Evolutionary conservation across 176 grass and related monocot species (phyloP).

Genomic region (Triticum aestivum): IWGSC_CS_RefSeq_v2.1 NC_057798.1:129409859-129410358

Average conservation of each 20-base stretch:
- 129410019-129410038: constrained; percentile 26
- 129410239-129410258: rapidly evolving
- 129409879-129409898: not conserved
- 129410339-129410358: not conserved
- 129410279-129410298: not conserved
- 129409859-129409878: too few relatives aligned
- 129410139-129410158: constrained; percentile 23
- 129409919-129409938: not conserved
- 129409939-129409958: not conserved
- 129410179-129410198: constrained; percentile 39
- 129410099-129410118: constrained; percentile 32
- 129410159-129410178: too few relatives aligned
- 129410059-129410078: constrained; percentile 27
- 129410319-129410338: not conserved
- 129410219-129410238: not conserved
- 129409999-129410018: constrained; percentile 20
- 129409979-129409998: not conserved
- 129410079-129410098: constrained; percentile 46
- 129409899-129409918: not conserved
- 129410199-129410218: not conserved
- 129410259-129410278: not conserved
- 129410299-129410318: not conserved
- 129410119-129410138: constrained; percentile 57
- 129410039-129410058: constrained; percentile 40
- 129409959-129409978: not conserved